Evolutionary conservation across 257 asterid genomes (phyloP).

Genomic region (Handroanthus guayacan): DNA sequence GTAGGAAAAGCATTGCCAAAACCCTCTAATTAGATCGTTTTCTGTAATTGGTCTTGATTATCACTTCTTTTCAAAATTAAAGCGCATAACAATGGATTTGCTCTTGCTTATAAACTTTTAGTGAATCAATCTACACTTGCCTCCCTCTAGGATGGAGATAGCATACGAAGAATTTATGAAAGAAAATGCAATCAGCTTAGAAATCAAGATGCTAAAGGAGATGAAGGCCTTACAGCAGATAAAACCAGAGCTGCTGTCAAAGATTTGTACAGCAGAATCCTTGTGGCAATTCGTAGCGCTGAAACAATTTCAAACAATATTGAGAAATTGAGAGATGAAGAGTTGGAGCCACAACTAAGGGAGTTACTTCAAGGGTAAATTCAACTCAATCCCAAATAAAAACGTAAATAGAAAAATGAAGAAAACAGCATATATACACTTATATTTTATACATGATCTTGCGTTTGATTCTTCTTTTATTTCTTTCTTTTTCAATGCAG

Average conservation of each 20-base stretch:
- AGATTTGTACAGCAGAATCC: constrained; percentile 87
- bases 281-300: constrained; percentile 85
- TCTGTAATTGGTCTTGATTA: not conserved
- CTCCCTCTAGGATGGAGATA: constrained; percentile 71
- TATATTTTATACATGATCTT: not conserved
- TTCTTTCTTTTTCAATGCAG: constrained; percentile 51
- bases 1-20: no score
- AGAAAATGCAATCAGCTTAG: constrained; percentile 77
- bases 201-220: constrained; percentile 77
- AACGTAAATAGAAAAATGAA: not conserved
- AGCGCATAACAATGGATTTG: not conserved
- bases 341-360: constrained; percentile 84
- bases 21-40: not conserved
- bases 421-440: no score
- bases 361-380: constrained; percentile 90
- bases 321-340: constrained; percentile 84
- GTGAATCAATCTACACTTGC: constrained; percentile 10
- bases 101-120: constrained; percentile 14
- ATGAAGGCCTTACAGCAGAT: constrained; percentile 64
- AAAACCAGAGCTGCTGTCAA: constrained; percentile 85
- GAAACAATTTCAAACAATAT: constrained; percentile 87
- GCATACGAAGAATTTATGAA: constrained; percentile 70
- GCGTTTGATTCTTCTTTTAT: constrained; percentile 8
- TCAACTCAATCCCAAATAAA: constrained; percentile 5
- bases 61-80: not conserved